Base-by-base conservation (phyloP, 2,329 filamentous ascomycete species). In the Pseudogymnoascus sp. region DNA sequence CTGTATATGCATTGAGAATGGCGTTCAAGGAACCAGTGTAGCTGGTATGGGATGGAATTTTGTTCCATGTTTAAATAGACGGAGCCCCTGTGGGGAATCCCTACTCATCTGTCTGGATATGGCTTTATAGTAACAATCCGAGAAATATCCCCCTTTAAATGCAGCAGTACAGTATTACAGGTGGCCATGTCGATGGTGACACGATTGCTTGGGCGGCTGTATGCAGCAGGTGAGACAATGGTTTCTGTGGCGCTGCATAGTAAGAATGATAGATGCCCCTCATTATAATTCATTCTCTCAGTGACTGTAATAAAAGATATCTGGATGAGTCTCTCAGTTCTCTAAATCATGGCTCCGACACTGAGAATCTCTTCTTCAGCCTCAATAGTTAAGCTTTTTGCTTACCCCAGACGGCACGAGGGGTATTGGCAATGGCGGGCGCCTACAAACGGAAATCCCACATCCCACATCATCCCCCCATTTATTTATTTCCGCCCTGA, bases 311-410 rank as follows among this genome's bases (percentile, higher is more conserved):
- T 33, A 18, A 18, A 21, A 21, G 2, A 56, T 56, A 31, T 33
- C 25, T 6, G n/a, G 25, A 53, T 31, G 25, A 10, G n/a, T n/a
- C 44, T 25, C 44, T 25, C 21, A 25, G 44, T 33, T 33, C 25
- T 18, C n/a, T 31, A 12, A 56, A 12, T 12, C 25, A 56, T 31
- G 47, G 12, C 7, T 5, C 8, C 12, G 47, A 31, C n/a, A 31
- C 5, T 8, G 3, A 2, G 6, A 18, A 33, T 31, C 25, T 33
- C 21, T 56, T 33, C 12, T 56, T 33, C 47, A 53, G 47, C 47
- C 47, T 56, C 47, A 31, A 56, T 33, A n/a, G 47, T n/a, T 56
- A 56, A 56, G 47, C 47, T 56, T 56, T 56, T 56, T 44, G 47
- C 47, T 56, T 56, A 56, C 25, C 47, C 47, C 25, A 56, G n/a